These are phyloP conservation scores for Gaultheria prostrata DNA, from an alignment of 148 eudicot genomes.

Conservation along the genomic window DNA sequence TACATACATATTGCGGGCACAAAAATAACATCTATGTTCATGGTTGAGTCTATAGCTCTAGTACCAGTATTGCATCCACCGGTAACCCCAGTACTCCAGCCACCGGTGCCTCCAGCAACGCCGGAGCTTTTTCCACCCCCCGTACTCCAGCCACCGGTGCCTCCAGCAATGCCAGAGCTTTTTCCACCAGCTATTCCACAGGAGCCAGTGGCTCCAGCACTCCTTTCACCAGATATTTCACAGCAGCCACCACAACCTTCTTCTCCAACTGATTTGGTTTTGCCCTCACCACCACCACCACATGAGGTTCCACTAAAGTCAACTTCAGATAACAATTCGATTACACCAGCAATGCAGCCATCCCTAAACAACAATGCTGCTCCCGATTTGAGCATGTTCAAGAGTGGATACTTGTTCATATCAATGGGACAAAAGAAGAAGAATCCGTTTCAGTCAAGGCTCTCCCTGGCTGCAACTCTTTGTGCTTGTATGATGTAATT, in stretches of 20 bases:
- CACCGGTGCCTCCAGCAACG: constrained; percentile 9
- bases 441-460: background rate
- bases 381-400: background rate
- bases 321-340: constrained; percentile 3
- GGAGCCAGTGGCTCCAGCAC: background rate
- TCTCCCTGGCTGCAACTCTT: background rate
- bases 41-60: background rate
- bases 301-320: constrained; percentile 16
- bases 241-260: background rate
- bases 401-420: background rate
- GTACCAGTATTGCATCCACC: constrained; percentile 16
- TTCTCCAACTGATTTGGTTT: background rate
- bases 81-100: background rate
- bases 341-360: background rate
- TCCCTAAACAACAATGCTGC: background rate
- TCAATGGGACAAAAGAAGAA: constrained; percentile 5
- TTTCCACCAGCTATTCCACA: background rate
- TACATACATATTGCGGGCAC: no score
- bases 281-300: constrained; percentile 18
- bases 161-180: background rate
- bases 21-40: background rate
- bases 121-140: constrained; percentile 9
- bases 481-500: constrained; percentile 1
- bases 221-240: background rate
- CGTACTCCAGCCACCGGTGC: constrained; percentile 12